Percentiles rank a stretch among this genome's conserved stretches.
Conservation (phyloP, 805 yeast species). For the Lipomyces sp. region DNA sequence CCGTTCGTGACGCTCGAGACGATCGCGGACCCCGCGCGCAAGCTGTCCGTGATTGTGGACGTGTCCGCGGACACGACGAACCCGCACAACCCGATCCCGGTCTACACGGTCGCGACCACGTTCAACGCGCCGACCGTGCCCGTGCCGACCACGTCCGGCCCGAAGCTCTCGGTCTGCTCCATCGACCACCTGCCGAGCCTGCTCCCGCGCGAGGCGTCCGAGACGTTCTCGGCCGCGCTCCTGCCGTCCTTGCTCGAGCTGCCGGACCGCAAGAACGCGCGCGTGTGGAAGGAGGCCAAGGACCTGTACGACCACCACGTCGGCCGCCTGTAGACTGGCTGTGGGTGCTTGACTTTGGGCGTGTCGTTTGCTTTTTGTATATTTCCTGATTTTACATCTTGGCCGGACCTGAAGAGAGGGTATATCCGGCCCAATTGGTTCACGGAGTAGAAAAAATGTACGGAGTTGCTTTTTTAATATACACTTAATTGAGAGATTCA, state of each 20-base stretch:
- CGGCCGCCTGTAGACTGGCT: constrained; percentile 49
- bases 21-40: constrained; percentile 66
- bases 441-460: too few species aligned
- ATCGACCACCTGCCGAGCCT: constrained; percentile 95
- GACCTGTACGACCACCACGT: constrained; percentile 80
- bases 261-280: constrained; percentile 75
- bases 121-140: constrained; percentile 86
- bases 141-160: constrained; percentile 69
- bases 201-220: constrained; percentile 96
- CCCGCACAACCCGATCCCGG: constrained; percentile 97
- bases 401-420: too few species aligned
- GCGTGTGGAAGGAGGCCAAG: constrained; percentile 91
- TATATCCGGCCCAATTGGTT: too few species aligned
- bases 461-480: too few species aligned
- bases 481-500: too few species aligned
- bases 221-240: constrained; percentile 80
- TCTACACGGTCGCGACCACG: constrained; percentile 83
- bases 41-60: constrained; percentile 87
- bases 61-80: constrained; percentile 98
- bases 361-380: too few species aligned
- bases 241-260: constrained; percentile 84
- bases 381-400: too few species aligned
- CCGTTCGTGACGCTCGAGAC: constrained; percentile 76
- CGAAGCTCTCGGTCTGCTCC: constrained; percentile 84
- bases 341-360: not conserved